phyloP scores from a whole-genome alignment of 805 yeast species.

The Monosporozyma aerobia region DNA sequence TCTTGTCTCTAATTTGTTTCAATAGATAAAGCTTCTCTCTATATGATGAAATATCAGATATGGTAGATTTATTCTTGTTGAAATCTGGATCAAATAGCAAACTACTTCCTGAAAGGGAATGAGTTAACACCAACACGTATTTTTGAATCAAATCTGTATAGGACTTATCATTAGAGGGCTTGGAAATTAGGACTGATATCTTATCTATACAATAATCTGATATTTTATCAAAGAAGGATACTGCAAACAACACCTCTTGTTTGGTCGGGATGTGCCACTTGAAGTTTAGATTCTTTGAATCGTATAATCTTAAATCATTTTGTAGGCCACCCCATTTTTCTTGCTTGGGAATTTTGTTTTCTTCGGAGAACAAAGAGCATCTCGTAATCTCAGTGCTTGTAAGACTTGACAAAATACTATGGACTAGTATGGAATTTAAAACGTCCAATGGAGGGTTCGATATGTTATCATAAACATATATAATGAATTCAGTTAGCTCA shows the following conservation, averaged over 20 bases:
- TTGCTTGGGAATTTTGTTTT: slow-evolving; percentile 30
- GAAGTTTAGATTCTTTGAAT: slow-evolving; percentile 41
- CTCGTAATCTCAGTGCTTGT: slow-evolving; percentile 55
- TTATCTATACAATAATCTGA: slow-evolving; percentile 36
- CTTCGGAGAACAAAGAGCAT: slow-evolving; percentile 43
- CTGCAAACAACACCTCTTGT: slow-evolving; percentile 51
- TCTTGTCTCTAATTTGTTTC: slow-evolving; percentile 31
- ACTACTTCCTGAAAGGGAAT: slow-evolving; percentile 61
- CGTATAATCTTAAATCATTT: slow-evolving; percentile 43
- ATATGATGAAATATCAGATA: slow-evolving; percentile 5
- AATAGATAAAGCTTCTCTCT: slow-evolving; percentile 12
- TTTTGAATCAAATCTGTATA: slow-evolving; percentile 46
- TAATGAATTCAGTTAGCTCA: slow-evolving; percentile 36
- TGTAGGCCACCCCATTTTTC: slow-evolving; percentile 73
- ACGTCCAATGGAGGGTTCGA: slow-evolving; percentile 51
- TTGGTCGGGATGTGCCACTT: slow-evolving; percentile 69
- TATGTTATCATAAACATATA: slow-evolving; percentile 23
- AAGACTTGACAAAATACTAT: slow-evolving; percentile 54
- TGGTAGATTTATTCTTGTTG: slow-evolving; percentile 29
- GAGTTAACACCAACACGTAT: slow-evolving; percentile 48
- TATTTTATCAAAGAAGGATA: slow-evolving; percentile 45
- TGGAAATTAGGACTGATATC: slow-evolving; percentile 31
- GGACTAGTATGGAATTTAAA: slow-evolving; percentile 52
- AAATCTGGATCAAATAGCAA: slow-evolving; percentile 66
- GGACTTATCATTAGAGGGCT: slow-evolving; percentile 30